Base-by-base conservation (phyloP, 306 rosid genomes). In the Cyamopsis tetragonoloba region DNA sequence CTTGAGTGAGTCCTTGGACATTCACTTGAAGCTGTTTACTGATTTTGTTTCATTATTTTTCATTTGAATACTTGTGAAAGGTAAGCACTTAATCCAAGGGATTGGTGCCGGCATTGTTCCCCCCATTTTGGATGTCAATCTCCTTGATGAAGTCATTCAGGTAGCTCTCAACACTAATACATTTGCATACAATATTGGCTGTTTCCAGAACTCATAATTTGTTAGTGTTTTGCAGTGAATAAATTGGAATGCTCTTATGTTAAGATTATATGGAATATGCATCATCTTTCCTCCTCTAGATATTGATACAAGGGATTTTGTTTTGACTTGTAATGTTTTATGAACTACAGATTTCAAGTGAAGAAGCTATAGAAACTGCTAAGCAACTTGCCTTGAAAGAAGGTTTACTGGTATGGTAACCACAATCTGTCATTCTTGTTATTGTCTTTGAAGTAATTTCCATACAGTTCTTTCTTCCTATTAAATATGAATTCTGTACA, bases 41-140 rank as follows among this genome's bases (percentile, higher is more conserved):
- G 60, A 76, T 46, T 4, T 1, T 56, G 32, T 18, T 44, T 44
- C n/a, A n/a, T n/a, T 20, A 56, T 9, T 56, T 2, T 69, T 3
- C 7, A 24, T 66, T 39, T 73, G 54, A 49, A 8, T 24, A 34
- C 53, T 26, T 66, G 17, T 80, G 50, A 39, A 24, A 89, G 98
- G 96, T 24, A 79, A 61, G 77, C 96, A 92, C 69, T 63, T 70
- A 68, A 92, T 89, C 56, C 92, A 82, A 77, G 96, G 98, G 70
- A 62, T 92, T 28, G 98, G 95, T 53, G 77, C 84, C 49, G 95
- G 92, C 23, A 0, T 89, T 8, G 42, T 89, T 54, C 88, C 91
- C 19, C 2, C 7, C 26, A 62, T 89, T 24, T 70, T 92, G 42
- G 92, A 87, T 48, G 64, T 82, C 46, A 68, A 76, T 31, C 2